phyloP scores from a whole-genome alignment of 495 filamentous ascomycete species.

The Oleoguttula mirabilis region DNA sequence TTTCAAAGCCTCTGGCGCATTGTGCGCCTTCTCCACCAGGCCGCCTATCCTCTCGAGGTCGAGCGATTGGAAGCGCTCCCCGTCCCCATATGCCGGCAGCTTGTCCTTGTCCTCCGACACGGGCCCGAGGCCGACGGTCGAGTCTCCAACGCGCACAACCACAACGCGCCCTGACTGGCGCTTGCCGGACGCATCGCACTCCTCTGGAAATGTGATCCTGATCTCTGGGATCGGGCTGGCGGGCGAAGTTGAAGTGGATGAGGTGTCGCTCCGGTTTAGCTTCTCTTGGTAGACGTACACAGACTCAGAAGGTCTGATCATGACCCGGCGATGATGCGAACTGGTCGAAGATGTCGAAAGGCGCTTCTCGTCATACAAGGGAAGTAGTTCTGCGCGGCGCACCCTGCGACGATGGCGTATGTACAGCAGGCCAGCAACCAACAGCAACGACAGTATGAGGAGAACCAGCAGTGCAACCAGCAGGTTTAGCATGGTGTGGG shows the following conservation, averaged over 20 bases:
- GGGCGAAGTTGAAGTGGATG: constrained; percentile 61
- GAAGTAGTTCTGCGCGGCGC: constrained; percentile 36
- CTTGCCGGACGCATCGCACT: constrained; percentile 70
- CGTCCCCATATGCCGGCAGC: constrained; percentile 68
- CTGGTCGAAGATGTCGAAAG: constrained; percentile 18
- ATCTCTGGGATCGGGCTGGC: constrained; percentile 82
- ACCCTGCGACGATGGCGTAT: constrained; percentile 53
- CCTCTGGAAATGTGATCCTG: constrained; percentile 95
- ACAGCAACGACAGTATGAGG: constrained; percentile 51
- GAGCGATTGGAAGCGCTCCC: constrained; percentile 70
- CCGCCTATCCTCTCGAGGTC: constrained; percentile 93
- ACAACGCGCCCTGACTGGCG: constrained; percentile 76
- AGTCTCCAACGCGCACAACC: constrained; percentile 85
- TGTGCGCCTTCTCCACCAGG: constrained; percentile 67
- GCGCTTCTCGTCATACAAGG: constrained; percentile 45
- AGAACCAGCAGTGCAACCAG: constrained; percentile 71
- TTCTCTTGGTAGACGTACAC: constrained; percentile 65
- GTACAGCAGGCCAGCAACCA: constrained; percentile 54
- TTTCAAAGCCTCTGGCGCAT: too few species aligned
- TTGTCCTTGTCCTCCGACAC: constrained; percentile 51
- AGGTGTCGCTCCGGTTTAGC: constrained; percentile 57
- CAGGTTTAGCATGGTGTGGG: constrained; percentile 53
- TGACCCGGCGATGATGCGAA: constrained; percentile 54
- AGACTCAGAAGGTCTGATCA: constrained; percentile 50
- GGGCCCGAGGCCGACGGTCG: constrained; percentile 76